A percentile compares a stretch with the other conserved stretches of the same genome.
Evolutionary conservation across 345 rosid genomes (phyloP).

Genomic region (Moringa oleifera): DNA sequence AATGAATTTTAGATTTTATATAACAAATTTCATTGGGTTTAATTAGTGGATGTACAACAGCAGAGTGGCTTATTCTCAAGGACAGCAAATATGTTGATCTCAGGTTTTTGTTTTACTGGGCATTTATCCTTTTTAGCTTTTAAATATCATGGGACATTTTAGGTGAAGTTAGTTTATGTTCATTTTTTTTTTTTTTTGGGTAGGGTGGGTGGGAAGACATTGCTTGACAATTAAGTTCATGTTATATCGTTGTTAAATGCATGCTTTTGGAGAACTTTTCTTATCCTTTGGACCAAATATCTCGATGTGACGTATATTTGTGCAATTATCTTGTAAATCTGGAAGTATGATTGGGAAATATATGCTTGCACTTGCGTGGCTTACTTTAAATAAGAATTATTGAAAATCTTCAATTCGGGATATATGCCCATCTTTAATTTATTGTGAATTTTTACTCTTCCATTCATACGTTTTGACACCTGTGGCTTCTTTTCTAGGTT

Average conservation of each 20-base stretch:
- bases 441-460: conserved; percentile 2
- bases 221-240: too few relatives aligned
- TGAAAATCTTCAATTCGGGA: neutral
- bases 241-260: too few relatives aligned
- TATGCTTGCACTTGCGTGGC: too few relatives aligned
- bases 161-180: too few relatives aligned
- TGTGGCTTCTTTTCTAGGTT: conserved; percentile 27
- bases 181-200: too few relatives aligned
- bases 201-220: too few relatives aligned
- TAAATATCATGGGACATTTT: too few relatives aligned
- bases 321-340: neutral
- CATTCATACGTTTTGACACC: conserved; percentile 9
- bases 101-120: neutral
- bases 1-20: neutral
- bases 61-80: neutral
- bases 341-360: conserved; percentile 3
- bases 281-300: neutral
- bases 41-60: neutral
- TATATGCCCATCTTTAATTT: neutral
- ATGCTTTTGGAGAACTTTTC: too few relatives aligned
- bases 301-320: neutral
- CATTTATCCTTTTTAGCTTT: neutral
- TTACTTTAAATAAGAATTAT: too few relatives aligned
- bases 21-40: conserved; percentile 5
- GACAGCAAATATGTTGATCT: neutral